Percentiles rank a stretch among this genome's conserved stretches.
phyloP scores from a whole-genome alignment of 2,329 filamentous ascomycete genomes.

The Botrytis galanthina region DNA sequence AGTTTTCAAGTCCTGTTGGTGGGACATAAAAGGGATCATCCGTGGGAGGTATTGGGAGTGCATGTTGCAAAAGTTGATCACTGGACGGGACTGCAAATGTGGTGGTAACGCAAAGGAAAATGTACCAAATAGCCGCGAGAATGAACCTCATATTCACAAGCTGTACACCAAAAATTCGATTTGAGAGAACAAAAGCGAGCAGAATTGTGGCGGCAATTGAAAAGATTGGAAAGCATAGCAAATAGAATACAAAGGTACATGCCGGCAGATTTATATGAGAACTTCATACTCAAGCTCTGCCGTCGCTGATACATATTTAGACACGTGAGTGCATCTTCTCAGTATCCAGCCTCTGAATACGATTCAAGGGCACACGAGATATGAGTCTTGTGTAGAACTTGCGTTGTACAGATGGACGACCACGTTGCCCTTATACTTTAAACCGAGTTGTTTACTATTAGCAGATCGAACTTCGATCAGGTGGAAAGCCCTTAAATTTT shows the following conservation, averaged over 20 bases:
- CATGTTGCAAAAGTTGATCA: background rate
- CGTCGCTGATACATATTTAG: background rate
- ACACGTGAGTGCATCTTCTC: background rate
- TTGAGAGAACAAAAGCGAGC: background rate
- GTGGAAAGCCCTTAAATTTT: background rate
- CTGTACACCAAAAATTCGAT: no score
- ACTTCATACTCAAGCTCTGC: background rate
- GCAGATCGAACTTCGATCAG: background rate
- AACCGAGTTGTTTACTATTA: background rate
- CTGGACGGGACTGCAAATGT: background rate
- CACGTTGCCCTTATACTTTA: background rate
- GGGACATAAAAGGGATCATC: constrained; percentile 42
- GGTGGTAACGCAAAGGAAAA: background rate
- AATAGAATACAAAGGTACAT: background rate
- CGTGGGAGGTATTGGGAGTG: constrained; percentile 36
- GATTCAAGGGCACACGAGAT: background rate
- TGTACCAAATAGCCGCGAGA: background rate
- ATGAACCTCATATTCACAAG: background rate
- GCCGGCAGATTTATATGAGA: background rate
- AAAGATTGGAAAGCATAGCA: background rate
- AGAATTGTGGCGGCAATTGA: background rate
- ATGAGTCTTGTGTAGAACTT: background rate
- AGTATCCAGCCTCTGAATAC: background rate
- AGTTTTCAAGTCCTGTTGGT: constrained; percentile 35
- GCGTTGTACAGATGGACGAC: background rate